A percentile compares a stretch with the other conserved stretches of the same genome.
phyloP scores from a whole-genome alignment of 1,139 yeast species.

The Kluyveromyces sp. region DNA sequence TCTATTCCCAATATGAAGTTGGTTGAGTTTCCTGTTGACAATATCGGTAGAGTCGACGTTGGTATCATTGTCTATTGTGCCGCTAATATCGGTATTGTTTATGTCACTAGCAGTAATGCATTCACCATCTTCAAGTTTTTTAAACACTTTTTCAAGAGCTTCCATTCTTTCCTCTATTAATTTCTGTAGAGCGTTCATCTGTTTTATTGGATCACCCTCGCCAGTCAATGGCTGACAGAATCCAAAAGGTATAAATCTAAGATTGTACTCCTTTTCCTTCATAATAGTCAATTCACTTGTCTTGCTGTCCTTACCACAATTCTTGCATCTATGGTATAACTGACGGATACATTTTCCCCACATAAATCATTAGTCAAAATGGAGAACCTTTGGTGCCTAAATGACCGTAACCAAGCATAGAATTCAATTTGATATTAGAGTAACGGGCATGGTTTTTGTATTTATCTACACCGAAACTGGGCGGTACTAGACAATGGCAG shows the following conservation, averaged over 20 bases:
- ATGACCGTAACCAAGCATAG: conserved; percentile 36
- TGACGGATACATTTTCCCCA: conserved; percentile 23
- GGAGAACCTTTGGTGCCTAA: conserved; percentile 32
- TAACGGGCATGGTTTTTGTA: conserved; percentile 30
- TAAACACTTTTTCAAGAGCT: conserved; percentile 17
- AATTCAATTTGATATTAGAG: conserved; percentile 27
- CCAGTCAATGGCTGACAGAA: conserved; percentile 18
- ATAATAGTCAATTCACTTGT: conserved; percentile 19
- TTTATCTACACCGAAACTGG: conserved; percentile 53
- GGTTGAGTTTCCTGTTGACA: conserved; percentile 18
- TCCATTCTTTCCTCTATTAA: conserved; percentile 18
- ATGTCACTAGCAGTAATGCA: conserved; percentile 18
- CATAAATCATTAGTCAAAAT: conserved; percentile 32
- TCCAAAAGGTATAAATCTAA: conserved; percentile 34
- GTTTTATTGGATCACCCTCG: conserved; percentile 13
- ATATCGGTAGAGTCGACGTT: conserved; percentile 17
- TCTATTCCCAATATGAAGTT: conserved; percentile 18
- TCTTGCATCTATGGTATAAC: conserved; percentile 29
- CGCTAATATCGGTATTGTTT: conserved; percentile 17
- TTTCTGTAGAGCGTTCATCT: conserved; percentile 14
- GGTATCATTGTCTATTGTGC: conserved; percentile 14
- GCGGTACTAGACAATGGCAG: conserved; percentile 55
- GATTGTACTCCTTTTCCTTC: conserved; percentile 26
- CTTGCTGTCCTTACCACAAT: conserved; percentile 22
- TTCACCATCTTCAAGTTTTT: conserved; percentile 14